Evolutionary conservation across 306 rosid species (phyloP), one percentile per base, ranked within the genome.

Genomic region (Geum urbanum): DNA sequence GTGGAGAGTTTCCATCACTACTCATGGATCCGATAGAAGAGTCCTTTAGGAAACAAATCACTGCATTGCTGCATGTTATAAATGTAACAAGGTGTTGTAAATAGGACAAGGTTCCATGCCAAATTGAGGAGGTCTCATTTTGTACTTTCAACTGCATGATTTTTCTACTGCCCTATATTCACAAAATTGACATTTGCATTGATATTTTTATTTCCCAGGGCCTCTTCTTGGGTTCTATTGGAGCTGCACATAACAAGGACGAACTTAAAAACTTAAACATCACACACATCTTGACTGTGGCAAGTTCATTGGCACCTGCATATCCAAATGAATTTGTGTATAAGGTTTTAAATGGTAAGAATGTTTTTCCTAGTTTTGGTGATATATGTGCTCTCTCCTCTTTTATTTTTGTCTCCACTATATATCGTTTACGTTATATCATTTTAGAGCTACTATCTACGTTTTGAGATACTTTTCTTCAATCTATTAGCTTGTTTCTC

Each of bases 231-330:
- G 99, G 95, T 74, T 88, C 99, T 9, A 9, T 85, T 72, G 85
- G 84, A 76, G 75, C 96, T 75, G 95, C 95, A 8, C 18, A 46
- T 57, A 84, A 94, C 82, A 85, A 74, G 78, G 71, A 15, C 52
- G 78, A 64, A 66, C 85, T 88, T 81, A 85, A 90, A 78, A 72
- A 55, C 52, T 70, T 80, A 45, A 86, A 87, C 45, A 50, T 91
- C 35, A 87, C 95, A n/a, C 95, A 89, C 80, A 70, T 94, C 78
- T 80, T 94, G 79, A 87, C 89, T n/a, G 86, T 86, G 56, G 85
- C 99, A 70, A 45, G 70, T 76, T 81, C 70, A 11, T 39, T 85
- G 64, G 9, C 37, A 24, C 95, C 96, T 22, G 67, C 79, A 5
- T 62, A 84, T 83, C 90, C 89, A 51, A 49, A 69, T 20, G 91